phyloP scores from a whole-genome alignment of 345 rosid species.

The Mercurialis annua region DNA sequence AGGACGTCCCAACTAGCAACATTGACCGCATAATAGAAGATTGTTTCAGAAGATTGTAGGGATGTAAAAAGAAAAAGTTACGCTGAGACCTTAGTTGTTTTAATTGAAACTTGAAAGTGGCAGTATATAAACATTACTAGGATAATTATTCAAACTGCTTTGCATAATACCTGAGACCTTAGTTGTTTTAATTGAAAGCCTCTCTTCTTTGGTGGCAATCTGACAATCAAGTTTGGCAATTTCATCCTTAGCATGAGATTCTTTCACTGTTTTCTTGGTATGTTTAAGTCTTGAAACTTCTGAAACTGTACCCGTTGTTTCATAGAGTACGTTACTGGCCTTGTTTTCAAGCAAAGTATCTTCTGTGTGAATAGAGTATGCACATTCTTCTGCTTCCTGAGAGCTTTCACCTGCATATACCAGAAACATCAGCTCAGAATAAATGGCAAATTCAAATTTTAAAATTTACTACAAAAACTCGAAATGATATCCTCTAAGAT shows the following conservation, averaged over 20 bases:
- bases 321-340: constrained; percentile 12
- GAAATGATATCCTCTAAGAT: not conserved
- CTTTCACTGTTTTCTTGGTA: constrained; percentile 41
- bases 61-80: not conserved
- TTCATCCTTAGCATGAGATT: constrained; percentile 22
- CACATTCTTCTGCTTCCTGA: constrained; percentile 25
- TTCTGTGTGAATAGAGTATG: constrained; percentile 26
- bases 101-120: not conserved
- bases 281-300: constrained; percentile 33
- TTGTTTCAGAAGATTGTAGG: not conserved
- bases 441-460: constrained; percentile 11
- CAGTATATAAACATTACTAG: not conserved
- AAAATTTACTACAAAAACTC: not conserved
- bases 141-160: not conserved
- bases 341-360: constrained; percentile 31
- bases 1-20: constrained; percentile 32
- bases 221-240: constrained; percentile 26
- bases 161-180: constrained; percentile 30
- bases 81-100: too few species aligned
- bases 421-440: constrained; percentile 7
- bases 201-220: constrained; percentile 27
- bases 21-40: constrained; percentile 5
- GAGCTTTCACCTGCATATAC: constrained; percentile 42
- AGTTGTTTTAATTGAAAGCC: constrained; percentile 34
- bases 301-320: constrained; percentile 28